Evolutionary conservation across 345 rosid genomes (phyloP).

Genomic region (Hypericum perforatum): DNA sequence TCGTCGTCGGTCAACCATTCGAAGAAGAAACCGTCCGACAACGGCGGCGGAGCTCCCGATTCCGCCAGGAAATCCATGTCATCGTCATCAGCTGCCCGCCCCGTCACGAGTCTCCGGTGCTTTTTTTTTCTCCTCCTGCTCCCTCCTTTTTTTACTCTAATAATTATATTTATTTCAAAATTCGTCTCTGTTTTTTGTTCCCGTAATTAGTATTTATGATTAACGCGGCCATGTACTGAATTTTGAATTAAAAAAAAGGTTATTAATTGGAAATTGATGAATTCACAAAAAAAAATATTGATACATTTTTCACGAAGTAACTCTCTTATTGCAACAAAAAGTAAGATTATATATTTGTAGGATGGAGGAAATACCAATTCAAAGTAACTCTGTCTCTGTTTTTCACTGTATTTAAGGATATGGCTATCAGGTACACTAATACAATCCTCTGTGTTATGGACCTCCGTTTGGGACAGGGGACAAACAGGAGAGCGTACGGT

Average conservation of each 20-base stretch:
- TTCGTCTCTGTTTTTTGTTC: too few relatives aligned
- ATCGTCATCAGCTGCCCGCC: conserved; percentile 23
- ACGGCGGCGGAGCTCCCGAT: conserved; percentile 41
- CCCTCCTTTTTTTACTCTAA: background rate
- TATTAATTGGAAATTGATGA: too few relatives aligned
- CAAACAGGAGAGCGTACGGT: conserved; percentile 90
- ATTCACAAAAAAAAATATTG: too few relatives aligned
- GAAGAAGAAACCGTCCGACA: conserved; percentile 43
- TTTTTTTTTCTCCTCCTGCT: background rate
- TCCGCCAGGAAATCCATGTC: conserved; percentile 38
- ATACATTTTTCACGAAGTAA: too few relatives aligned
- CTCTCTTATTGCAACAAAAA: too few relatives aligned
- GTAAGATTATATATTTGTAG: too few relatives aligned
- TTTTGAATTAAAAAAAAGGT: too few relatives aligned
- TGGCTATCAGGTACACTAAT: background rate
- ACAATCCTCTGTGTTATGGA: conserved; percentile 1
- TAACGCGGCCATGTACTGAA: too few relatives aligned
- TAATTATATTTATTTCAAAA: too few relatives aligned
- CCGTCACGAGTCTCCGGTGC: conserved; percentile 53
- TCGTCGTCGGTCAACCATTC: conserved; percentile 28
- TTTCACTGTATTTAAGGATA: background rate
- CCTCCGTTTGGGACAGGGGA: conserved; percentile 40
- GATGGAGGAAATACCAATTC: too few relatives aligned
- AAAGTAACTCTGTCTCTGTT: background rate
- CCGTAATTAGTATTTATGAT: too few relatives aligned